Percentiles rank a stretch among this genome's conserved stretches.
Evolutionary conservation across 441 rosid genomes (phyloP).

Genomic region (Gossypium gossypioides): DNA sequence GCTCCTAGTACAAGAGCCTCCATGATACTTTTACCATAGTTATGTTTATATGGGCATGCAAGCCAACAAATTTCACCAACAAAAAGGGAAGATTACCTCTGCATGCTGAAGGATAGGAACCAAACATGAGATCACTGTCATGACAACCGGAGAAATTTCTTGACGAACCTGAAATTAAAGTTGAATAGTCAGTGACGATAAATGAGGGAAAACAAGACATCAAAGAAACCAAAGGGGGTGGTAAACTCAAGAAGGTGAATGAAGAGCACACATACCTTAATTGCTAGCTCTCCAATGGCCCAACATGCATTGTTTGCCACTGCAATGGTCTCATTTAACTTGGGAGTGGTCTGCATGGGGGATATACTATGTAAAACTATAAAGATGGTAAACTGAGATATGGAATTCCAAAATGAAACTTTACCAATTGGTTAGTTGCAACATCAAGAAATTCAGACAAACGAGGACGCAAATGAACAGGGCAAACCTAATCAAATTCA

Average conservation of each 20-base stretch:
- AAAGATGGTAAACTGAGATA: slow-evolving; percentile 4
- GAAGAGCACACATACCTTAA: slow-evolving; percentile 50
- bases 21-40: background rate
- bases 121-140: slow-evolving; percentile 67
- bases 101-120: slow-evolving; percentile 75
- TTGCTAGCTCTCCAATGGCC: slow-evolving; percentile 96
- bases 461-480: slow-evolving; percentile 64
- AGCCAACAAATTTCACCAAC: background rate
- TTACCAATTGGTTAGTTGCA: slow-evolving; percentile 90
- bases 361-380: slow-evolving; percentile 1
- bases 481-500: slow-evolving; percentile 47
- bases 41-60: background rate
- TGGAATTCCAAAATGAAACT: slow-evolving; percentile 17
- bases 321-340: slow-evolving; percentile 62
- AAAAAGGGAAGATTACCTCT: slow-evolving; percentile 40
- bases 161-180: slow-evolving; percentile 60
- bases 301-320: slow-evolving; percentile 98
- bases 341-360: slow-evolving; percentile 49
- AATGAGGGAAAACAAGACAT: background rate
- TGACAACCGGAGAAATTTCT: slow-evolving; percentile 79
- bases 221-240: background rate
- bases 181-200: background rate
- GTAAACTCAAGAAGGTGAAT: background rate
- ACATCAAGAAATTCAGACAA: slow-evolving; percentile 64
- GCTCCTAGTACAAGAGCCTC: background rate